phyloP scores from a whole-genome alignment of 495 filamentous ascomycete genomes.

The Xylaria intraflava region DNA sequence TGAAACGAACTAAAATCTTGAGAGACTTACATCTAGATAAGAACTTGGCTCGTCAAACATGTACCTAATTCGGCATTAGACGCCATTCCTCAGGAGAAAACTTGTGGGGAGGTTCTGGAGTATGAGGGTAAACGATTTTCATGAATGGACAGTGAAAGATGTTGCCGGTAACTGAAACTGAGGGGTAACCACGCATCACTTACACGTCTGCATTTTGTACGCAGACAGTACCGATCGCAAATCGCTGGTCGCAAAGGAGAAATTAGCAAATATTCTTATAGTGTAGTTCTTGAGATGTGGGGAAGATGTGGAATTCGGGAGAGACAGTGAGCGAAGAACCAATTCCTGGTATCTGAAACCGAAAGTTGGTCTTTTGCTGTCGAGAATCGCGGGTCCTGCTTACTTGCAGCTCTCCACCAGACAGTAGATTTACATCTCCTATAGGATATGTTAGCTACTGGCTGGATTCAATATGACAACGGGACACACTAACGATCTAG shows the following conservation, averaged over 20 bases:
- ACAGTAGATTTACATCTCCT: conserved; percentile 71
- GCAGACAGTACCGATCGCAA: conserved; percentile 91
- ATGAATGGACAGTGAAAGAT: not conserved
- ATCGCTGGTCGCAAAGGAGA: conserved; percentile 54
- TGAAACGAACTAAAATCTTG: not conserved
- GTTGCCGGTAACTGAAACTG: too few species aligned
- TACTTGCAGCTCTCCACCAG: conserved; percentile 76
- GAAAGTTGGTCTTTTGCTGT: not conserved
- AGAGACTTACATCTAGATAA: conserved; percentile 63
- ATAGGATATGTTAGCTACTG: not conserved
- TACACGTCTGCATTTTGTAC: conserved; percentile 94
- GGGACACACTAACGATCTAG: conserved; percentile 50
- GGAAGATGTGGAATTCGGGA: too few species aligned
- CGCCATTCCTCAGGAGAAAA: conserved; percentile 25
- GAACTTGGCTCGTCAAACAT: conserved; percentile 99
- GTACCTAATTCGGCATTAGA: conserved; percentile 31
- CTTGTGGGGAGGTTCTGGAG: not conserved
- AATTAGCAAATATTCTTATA: not conserved
- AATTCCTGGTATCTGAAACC: not conserved
- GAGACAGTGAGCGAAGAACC: not conserved
- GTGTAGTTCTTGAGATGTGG: not conserved
- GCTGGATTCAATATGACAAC: not conserved
- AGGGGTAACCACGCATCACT: not conserved
- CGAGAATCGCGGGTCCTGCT: not conserved
- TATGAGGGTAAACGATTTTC: not conserved